phyloP scores from a whole-genome alignment of 129 eudicot genomes.

The Centrapalus pauciflorus region DNA sequence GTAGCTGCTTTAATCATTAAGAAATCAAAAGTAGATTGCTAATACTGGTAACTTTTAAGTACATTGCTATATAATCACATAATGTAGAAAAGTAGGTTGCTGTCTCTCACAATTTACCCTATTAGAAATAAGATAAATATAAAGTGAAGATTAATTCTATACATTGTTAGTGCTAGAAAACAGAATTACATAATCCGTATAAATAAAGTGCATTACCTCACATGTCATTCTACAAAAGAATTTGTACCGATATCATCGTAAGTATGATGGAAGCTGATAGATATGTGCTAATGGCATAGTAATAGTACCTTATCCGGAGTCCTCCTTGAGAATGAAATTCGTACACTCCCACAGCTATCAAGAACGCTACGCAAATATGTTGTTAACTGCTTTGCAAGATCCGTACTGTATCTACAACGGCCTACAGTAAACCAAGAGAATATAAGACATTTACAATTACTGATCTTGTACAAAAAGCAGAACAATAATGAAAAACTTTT shows the following conservation, averaged over 20 bases:
- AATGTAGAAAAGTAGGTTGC: too few relatives aligned
- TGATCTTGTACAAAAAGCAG: neutral
- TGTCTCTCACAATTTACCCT: too few relatives aligned
- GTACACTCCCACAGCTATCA: constrained; percentile 81
- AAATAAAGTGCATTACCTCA: neutral
- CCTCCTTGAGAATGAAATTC: constrained; percentile 92
- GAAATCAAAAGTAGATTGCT: too few relatives aligned
- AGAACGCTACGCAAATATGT: constrained; percentile 65
- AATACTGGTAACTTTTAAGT: too few relatives aligned
- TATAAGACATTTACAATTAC: neutral
- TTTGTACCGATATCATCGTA: neutral
- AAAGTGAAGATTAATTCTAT: too few relatives aligned
- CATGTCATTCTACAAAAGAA: neutral
- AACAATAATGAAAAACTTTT: neutral
- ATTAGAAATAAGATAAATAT: too few relatives aligned
- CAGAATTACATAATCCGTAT: too few relatives aligned
- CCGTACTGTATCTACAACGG: constrained; percentile 68
- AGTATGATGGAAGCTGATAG: neutral
- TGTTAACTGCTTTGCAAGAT: constrained; percentile 74
- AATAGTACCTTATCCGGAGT: constrained; percentile 75
- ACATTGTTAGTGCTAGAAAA: too few relatives aligned
- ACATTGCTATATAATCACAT: too few relatives aligned
- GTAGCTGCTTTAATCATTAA: too few relatives aligned
- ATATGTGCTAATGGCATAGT: neutral
- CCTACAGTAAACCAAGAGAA: constrained; percentile 38